A percentile compares a stretch with the other conserved stretches of the same genome.
Evolutionary conservation across 805 yeast species (phyloP).

Genomic region (Kazachstania psychrophila): DNA sequence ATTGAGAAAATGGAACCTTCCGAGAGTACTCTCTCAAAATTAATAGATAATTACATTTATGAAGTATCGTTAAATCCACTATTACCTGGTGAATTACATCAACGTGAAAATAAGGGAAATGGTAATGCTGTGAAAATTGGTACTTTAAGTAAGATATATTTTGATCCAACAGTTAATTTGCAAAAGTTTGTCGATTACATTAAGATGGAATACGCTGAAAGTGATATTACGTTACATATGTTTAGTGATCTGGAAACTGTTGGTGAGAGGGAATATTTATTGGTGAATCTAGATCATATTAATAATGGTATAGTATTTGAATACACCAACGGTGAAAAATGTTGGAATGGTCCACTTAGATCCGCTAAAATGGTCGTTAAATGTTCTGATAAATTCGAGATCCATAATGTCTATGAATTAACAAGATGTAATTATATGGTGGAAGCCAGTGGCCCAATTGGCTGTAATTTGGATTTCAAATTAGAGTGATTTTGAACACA

Average conservation of each 20-base stretch:
- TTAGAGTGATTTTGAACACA: too few relatives aligned
- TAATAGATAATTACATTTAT: conserved; percentile 20
- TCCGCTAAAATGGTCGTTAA: conserved; percentile 51
- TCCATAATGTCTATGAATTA: conserved; percentile 64
- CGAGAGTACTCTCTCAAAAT: conserved; percentile 1
- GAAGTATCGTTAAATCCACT: conserved; percentile 15
- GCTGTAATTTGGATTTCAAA: conserved; percentile 26
- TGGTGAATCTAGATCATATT: conserved; percentile 27
- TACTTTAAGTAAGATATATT: conserved; percentile 7
- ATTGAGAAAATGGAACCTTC: conserved; percentile 7
- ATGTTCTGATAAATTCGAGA: conserved; percentile 51
- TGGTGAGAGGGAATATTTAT: conserved; percentile 14
- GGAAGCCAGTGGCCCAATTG: conserved; percentile 35
- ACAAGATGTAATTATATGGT: conserved; percentile 77
- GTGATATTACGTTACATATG: conserved; percentile 20
- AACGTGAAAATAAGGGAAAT: conserved; percentile 18
- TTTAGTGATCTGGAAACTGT: conserved; percentile 14
- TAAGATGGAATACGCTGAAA: conserved; percentile 17
- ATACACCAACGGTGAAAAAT: conserved; percentile 59
- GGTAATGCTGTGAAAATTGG: conserved; percentile 22
- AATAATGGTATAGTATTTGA: conserved; percentile 30
- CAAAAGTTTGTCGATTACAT: conserved; percentile 17
- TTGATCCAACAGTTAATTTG: conserved; percentile 12
- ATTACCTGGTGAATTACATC: conserved; percentile 14
- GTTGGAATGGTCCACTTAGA: conserved; percentile 93